Conservation (phyloP, 176 grass and related monocot genomes). For the Triticum urartu region DNA sequence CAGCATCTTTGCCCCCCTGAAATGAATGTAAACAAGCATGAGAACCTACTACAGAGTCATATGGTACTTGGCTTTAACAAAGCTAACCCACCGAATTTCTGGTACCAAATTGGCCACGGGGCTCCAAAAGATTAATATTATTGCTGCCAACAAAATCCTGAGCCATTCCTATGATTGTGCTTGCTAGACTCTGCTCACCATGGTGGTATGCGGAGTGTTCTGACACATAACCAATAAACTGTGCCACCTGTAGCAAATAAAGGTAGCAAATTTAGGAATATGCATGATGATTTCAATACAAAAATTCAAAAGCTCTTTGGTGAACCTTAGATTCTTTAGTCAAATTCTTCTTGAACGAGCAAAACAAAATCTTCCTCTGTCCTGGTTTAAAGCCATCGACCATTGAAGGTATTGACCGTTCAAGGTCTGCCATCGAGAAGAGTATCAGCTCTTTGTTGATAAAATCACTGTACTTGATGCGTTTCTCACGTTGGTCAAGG, state of each 20-base stretch:
- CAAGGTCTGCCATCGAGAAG: constrained; percentile 88
- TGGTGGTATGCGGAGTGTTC: constrained; percentile 94
- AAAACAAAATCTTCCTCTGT: constrained; percentile 87
- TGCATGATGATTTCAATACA: not conserved
- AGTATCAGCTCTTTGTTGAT: constrained; percentile 94
- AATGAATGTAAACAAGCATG: not conserved
- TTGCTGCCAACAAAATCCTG: constrained; percentile 95
- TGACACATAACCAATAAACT: constrained; percentile 91
- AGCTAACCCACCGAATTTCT: constrained; percentile 41
- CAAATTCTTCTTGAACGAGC: constrained; percentile 87
- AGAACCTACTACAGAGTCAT: not conserved
- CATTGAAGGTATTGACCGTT: constrained; percentile 92
- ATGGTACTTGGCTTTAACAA: not conserved
- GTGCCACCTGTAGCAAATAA: constrained; percentile 59
- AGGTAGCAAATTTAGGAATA: not conserved
- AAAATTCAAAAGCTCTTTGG: not conserved
- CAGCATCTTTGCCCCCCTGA: constrained; percentile 93
- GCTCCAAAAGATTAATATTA: constrained; percentile 76
- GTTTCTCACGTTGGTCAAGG: constrained; percentile 55
- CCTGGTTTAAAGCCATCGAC: constrained; percentile 86
- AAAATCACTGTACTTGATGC: constrained; percentile 85
- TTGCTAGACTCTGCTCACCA: constrained; percentile 72
- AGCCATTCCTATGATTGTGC: constrained; percentile 94
- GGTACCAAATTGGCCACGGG: constrained; percentile 83
- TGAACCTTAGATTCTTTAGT: constrained; percentile 72